Conservation (phyloP, 257 asterid genomes). For the Jacaranda copaia region DNA sequence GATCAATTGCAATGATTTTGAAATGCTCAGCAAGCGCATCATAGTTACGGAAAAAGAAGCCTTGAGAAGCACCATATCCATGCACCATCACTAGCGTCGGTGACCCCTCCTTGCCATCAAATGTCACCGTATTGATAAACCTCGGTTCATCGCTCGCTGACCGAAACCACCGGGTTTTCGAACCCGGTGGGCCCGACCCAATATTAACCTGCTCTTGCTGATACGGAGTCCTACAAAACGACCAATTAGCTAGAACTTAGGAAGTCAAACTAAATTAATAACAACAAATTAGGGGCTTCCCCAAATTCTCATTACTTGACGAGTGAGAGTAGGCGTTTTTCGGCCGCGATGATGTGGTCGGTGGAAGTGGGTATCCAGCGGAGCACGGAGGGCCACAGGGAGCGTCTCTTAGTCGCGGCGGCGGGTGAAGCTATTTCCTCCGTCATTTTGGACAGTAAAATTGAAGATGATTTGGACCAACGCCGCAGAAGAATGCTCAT, state of each 20-base stretch:
- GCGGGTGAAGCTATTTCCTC: constrained; percentile 48
- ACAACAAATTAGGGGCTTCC: background rate
- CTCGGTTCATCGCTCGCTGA: constrained; percentile 71
- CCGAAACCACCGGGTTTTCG: constrained; percentile 76
- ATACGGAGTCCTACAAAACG: constrained; percentile 63
- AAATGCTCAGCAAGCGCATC: constrained; percentile 71
- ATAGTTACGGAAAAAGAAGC: constrained; percentile 82
- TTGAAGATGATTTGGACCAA: constrained; percentile 33
- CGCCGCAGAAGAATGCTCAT: constrained; percentile 45
- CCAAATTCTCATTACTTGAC: constrained; percentile 28
- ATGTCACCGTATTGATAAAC: constrained; percentile 72
- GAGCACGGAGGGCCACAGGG: constrained; percentile 66
- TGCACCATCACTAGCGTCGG: constrained; percentile 88
- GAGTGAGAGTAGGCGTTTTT: constrained; percentile 74
- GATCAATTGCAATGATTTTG: constrained; percentile 79
- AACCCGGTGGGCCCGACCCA: constrained; percentile 83
- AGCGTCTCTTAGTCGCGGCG: constrained; percentile 38
- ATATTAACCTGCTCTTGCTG: constrained; percentile 65
- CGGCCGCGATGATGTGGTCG: constrained; percentile 76
- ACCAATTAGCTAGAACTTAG: background rate
- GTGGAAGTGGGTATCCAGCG: constrained; percentile 89
- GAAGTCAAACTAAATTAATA: background rate
- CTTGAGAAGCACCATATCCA: constrained; percentile 86
- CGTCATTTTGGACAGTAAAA: constrained; percentile 47
- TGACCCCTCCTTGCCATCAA: constrained; percentile 73